Base-by-base conservation (phyloP, 2,329 filamentous ascomycete genomes). In the Rutstroemia sp. region DNA sequence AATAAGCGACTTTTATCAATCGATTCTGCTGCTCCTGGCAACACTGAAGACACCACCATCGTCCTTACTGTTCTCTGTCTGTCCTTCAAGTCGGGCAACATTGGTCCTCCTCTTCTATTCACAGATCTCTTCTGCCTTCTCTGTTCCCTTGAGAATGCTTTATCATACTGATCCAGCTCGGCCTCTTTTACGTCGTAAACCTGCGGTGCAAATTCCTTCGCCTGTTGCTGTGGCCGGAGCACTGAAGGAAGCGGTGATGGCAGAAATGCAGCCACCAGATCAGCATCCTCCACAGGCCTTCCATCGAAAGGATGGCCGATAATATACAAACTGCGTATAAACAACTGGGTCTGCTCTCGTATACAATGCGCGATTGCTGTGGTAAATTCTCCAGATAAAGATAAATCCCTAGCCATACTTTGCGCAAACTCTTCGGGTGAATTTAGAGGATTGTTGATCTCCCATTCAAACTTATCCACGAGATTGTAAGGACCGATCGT, bases 341-440 rank as follows among this genome's bases (percentile, higher is more conserved):
- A 99, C 30, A 97, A 81, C 69, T 99, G 94, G 42, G 87, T 85
- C 73, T 99, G 94, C 72, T 99, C 94, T 60, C 94, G 87, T 67
- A 99, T 99, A 59, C 90, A 96, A 73, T 99, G 94, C 12, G 94
- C 94, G 70, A 99, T 97, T 7, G 94, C 92, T 0, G 94, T 99
- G 2, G 90, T 92, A 67, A 99, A 99, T 71, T 99, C 94, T 61
- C 94, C 94, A 0, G 89, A 90, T 17, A 99, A 79, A 4, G 92
- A 92, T 25, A 99, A 79, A 67, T 99, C 94, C 58, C 84, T 83
- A 0, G 92, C 85, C 89, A 97, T 95, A 69, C 86, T 86, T 59
- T 82, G 78, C 25, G 94, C 94, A 70, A 99, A 99, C 57, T 95
- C 90, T 73, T 99, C 94, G 2, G 94, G 91, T 0, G 88, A 95